These are phyloP conservation scores for Massospora cicadina DNA, from an alignment of 371 early-diverging fungal genomes.

Conservation along the genomic window DNA sequence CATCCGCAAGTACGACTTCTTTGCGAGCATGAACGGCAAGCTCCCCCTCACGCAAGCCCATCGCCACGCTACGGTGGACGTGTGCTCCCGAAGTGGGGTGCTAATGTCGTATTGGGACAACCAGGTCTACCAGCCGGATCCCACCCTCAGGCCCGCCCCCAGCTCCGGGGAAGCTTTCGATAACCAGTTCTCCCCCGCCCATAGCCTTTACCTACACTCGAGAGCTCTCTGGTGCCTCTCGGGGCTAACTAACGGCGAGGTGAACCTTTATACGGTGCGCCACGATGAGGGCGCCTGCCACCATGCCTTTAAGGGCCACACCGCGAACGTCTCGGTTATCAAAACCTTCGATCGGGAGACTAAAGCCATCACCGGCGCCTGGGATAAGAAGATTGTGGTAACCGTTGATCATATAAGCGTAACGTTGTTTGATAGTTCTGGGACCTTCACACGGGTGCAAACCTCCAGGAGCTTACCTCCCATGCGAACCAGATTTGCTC, in stretches of 20 bases:
- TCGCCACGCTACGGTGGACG: constrained; percentile 67
- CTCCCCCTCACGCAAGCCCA: constrained; percentile 63
- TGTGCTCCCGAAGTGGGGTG: constrained; percentile 68
- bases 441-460: constrained; percentile 70
- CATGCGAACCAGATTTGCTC: constrained; percentile 69
- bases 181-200: constrained; percentile 59
- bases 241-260: constrained; percentile 67
- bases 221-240: constrained; percentile 69
- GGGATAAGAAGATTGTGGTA: constrained; percentile 69
- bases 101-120: constrained; percentile 85
- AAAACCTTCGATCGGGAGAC: constrained; percentile 55
- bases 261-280: constrained; percentile 73
- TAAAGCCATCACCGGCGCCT: constrained; percentile 71
- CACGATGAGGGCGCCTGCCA: constrained; percentile 85
- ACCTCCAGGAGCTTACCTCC: constrained; percentile 45
- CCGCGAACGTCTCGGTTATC: constrained; percentile 64
- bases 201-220: constrained; percentile 78
- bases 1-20: constrained; percentile 84
- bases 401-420: constrained; percentile 7
- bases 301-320: constrained; percentile 58
- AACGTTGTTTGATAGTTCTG: constrained; percentile 52
- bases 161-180: neutral
- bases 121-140: constrained; percentile 28
- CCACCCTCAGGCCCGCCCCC: neutral
- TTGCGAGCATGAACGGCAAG: constrained; percentile 70